Evolutionary conservation across 169 alveolate species (phyloP), one percentile per base, ranked within the genome.

Genomic region (Hepatocystis sp.): DNA sequence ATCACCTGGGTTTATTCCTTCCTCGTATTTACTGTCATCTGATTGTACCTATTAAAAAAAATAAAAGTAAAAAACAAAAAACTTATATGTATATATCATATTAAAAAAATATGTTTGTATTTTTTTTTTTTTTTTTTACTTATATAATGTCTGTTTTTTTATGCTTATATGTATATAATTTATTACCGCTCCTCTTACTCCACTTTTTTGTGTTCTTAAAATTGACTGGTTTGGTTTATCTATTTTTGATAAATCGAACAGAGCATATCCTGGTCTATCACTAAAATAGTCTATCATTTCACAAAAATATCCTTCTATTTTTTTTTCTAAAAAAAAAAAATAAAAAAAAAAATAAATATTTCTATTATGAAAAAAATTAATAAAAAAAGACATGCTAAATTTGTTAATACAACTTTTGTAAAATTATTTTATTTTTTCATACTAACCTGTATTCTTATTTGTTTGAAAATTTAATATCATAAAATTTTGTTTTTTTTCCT

Each of bases 21-120:
- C 55, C 15, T 71, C 86, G n/a, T 71, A 15, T 58, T 71, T 71
- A 15, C 86, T 71, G 49, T 71, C 86, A 71, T 71, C 86, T 30
- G 76, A 13, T 71, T 71, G 86, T 44, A 71, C 28, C 86, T 71
- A 39, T 10, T 21, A 39, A 46, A 42, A 46, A 7, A 52, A 23
- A 27, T 47, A 28, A 66, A 30, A 27, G 19, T 8, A 4, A 51
- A 13, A 4, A n/a, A 51, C 61, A 13, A 2, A 40, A 4, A 8
- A 2, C 15, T n/a, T 25, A 10, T 23, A 42, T 13, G 30, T 42
- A 15, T 42, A 25, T 21, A 44, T 7, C 17, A 19, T 42, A 17
- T 51, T 4, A 19, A 15, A 15, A 4, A 51, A 4, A 51, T 3
- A 4, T 49, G 10, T 58, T 11, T 58, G 1, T 4, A 11, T 58